phyloP scores from a whole-genome alignment of 2,329 filamentous ascomycete genomes.

The Colletotrichum cordylinicola region DNA sequence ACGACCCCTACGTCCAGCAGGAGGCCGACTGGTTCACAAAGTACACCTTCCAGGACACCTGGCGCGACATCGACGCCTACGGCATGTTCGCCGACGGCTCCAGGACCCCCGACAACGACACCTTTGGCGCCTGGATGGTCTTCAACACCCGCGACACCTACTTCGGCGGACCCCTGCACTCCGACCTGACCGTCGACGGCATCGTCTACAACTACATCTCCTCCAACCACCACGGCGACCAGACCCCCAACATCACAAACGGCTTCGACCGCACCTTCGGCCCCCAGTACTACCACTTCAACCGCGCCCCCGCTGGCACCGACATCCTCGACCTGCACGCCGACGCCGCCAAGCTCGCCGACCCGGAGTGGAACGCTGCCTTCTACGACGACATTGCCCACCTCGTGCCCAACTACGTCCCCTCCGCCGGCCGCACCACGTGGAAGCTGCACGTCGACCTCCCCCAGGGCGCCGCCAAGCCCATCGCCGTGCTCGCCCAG shows the following conservation, averaged over 20 bases:
- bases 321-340: slow-evolving; percentile 52
- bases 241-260: slow-evolving; percentile 64
- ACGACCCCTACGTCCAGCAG: slow-evolving; percentile 58
- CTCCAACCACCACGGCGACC: slow-evolving; percentile 65
- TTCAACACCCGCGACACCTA: slow-evolving; percentile 67
- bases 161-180: slow-evolving; percentile 63
- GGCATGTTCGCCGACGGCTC: slow-evolving; percentile 44
- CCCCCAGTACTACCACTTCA: slow-evolving; percentile 66
- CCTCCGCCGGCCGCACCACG: slow-evolving; percentile 54
- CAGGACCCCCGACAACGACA: slow-evolving; percentile 51
- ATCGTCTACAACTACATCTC: slow-evolving; percentile 67
- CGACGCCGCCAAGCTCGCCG: slow-evolving; percentile 59
- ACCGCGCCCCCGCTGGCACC: slow-evolving; percentile 53
- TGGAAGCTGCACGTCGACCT: slow-evolving; percentile 57
- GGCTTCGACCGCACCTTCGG: slow-evolving; percentile 69
- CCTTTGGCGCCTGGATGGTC: slow-evolving; percentile 64
- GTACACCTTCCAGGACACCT: slow-evolving; percentile 63
- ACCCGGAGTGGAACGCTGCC: slow-evolving; percentile 58
- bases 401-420: slow-evolving; percentile 64
- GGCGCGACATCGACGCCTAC: slow-evolving; percentile 60
- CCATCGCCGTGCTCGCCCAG: slow-evolving; percentile 56
- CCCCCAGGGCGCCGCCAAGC: slow-evolving; percentile 53
- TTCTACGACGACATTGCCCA: slow-evolving; percentile 70
- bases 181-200: slow-evolving; percentile 64
- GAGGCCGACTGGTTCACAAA: slow-evolving; percentile 67